Conservation (phyloP, 768 basidiomycete species). For the Chalciporus chontae region DNA sequence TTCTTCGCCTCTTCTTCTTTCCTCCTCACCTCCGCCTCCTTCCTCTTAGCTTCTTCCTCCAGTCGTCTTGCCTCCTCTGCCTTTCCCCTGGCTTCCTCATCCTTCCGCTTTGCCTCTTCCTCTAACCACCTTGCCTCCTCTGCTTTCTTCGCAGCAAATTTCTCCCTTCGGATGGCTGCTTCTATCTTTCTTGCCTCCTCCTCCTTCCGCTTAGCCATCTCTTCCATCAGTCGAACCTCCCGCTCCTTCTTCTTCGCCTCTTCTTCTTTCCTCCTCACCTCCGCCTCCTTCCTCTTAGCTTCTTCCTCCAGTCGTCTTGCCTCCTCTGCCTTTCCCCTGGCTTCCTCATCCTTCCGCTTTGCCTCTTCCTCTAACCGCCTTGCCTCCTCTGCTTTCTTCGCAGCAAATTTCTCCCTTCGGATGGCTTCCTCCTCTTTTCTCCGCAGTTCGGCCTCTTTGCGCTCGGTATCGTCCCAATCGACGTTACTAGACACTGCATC, state of each 20-base stretch:
- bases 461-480: conserved; percentile 24
- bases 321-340: conserved; percentile 25
- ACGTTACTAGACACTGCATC: conserved; percentile 15
- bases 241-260: conserved; percentile 20
- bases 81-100: conserved; percentile 30
- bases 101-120: conserved; percentile 28
- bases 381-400: conserved; percentile 25
- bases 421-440: conserved; percentile 32
- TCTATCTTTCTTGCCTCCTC: conserved; percentile 23
- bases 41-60: conserved; percentile 19
- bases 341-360: conserved; percentile 32
- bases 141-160: conserved; percentile 25
- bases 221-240: conserved; percentile 21
- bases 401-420: conserved; percentile 27
- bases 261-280: conserved; percentile 25
- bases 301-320: conserved; percentile 22
- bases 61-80: conserved; percentile 23
- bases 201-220: conserved; percentile 25
- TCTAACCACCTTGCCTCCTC: conserved; percentile 22
- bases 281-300: conserved; percentile 17
- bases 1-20: conserved; percentile 27
- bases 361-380: conserved; percentile 25
- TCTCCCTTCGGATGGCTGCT: conserved; percentile 26
- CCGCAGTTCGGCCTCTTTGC: conserved; percentile 27
- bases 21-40: conserved; percentile 18